Evolutionary conservation across 306 rosid species (phyloP).

Genomic region (Quercus alba): DNA sequence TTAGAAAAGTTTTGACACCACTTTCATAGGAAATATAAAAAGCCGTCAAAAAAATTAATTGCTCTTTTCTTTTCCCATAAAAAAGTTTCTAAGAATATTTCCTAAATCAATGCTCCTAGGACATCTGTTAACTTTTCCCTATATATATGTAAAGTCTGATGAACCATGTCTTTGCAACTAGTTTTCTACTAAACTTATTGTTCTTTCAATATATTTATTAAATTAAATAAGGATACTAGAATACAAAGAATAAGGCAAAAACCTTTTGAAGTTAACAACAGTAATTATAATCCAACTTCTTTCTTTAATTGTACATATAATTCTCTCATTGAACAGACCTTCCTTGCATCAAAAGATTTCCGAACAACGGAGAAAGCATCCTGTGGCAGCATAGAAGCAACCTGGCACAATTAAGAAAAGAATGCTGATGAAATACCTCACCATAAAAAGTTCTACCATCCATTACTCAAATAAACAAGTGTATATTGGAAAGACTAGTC

Average conservation of each 20-base stretch:
- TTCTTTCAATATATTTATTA: not conserved
- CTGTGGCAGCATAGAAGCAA: constrained; percentile 75
- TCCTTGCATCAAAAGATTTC: constrained; percentile 98
- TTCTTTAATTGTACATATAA: not conserved
- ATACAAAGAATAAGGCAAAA: not conserved
- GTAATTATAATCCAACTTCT: not conserved
- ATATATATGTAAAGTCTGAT: too few relatives aligned
- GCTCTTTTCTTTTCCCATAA: too few relatives aligned
- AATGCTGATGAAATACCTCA: not conserved
- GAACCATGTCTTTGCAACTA: not conserved
- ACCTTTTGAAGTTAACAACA: not conserved
- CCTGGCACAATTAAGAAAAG: constrained; percentile 39
- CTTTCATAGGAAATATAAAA: too few relatives aligned
- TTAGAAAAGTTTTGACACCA: too few relatives aligned
- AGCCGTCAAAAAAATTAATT: too few relatives aligned
- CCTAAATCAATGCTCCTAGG: too few relatives aligned
- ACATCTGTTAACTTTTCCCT: too few relatives aligned
- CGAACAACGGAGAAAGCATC: constrained; percentile 76
- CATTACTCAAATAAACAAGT: not conserved
- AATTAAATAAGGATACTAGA: not conserved
- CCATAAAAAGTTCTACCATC: not conserved
- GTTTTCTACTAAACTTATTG: not conserved
- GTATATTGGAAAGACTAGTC: not conserved
- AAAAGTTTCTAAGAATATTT: too few relatives aligned
- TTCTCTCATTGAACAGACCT: constrained; percentile 44